Evolutionary conservation across 371 early-diverging fungal genomes (phyloP).

Genomic region (Fennellomyces sp.): DNA sequence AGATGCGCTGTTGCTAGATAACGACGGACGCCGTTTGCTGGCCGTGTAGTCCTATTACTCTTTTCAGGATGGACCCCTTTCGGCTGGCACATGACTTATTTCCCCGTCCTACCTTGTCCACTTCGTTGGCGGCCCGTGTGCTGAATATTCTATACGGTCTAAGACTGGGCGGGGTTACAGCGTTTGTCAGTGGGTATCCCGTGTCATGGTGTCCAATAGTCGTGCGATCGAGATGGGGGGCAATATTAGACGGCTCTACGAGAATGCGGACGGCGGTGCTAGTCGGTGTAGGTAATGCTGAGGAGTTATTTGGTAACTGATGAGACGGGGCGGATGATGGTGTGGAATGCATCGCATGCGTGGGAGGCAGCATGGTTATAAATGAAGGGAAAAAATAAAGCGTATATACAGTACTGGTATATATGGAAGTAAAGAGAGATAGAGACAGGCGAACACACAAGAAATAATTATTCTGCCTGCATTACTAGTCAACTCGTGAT

Average conservation of each 20-base stretch:
- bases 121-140: not conserved
- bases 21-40: constrained; percentile 11
- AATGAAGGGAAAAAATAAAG: not conserved
- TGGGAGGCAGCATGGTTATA: not conserved
- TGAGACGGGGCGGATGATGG: not conserved
- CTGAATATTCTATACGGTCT: constrained; percentile 7
- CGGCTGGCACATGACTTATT: not conserved
- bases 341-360: not conserved
- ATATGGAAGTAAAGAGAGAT: not conserved
- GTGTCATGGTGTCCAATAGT: not conserved
- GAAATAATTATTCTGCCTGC: not conserved
- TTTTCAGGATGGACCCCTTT: not conserved
- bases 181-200: constrained; percentile 22
- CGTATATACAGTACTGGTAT: not conserved
- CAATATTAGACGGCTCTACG: not conserved
- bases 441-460: not conserved
- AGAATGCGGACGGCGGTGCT: not conserved
- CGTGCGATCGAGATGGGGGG: not conserved
- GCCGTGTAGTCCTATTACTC: not conserved
- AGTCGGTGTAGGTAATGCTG: not conserved
- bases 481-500: too few relatives aligned
- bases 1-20: not conserved
- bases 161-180: constrained; percentile 23
- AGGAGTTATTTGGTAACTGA: too few relatives aligned
- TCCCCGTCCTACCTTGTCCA: not conserved